Evolutionary conservation across 257 asterid species (phyloP).

Genomic region (Solanum virginianum): DNA sequence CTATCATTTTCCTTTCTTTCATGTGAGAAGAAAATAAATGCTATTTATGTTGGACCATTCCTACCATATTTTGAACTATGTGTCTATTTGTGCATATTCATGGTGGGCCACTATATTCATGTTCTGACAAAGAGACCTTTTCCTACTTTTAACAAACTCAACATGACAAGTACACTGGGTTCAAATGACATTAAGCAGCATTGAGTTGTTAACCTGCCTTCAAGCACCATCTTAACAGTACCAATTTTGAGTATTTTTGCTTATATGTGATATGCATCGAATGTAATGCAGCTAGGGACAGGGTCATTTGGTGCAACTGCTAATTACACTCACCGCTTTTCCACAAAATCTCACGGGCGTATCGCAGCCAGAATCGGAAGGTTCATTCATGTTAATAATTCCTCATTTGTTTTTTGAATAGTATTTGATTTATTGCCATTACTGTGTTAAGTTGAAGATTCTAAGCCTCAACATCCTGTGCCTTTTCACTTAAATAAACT

Average conservation of each 20-base stretch:
- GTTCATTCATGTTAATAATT: conserved; percentile 18
- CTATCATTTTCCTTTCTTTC: neutral
- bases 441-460: neutral
- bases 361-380: conserved; percentile 80
- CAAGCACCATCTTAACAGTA: neutral
- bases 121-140: neutral
- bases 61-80: neutral
- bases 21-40: neutral
- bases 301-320: conserved; percentile 70
- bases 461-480: neutral
- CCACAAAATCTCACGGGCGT: conserved; percentile 89
- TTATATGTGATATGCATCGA: neutral
- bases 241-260: neutral
- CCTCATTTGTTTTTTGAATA: neutral
- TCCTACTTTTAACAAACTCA: neutral
- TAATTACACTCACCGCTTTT: conserved; percentile 59
- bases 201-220: neutral
- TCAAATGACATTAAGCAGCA: neutral
- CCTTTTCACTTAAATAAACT: neutral
- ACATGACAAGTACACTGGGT: neutral
- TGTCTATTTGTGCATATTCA: neutral
- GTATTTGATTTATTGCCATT: neutral
- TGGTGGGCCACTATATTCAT: neutral
- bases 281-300: conserved; percentile 58
- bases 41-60: neutral